Percentiles rank a stretch among this genome's conserved stretches.
Evolutionary conservation across 768 basidiomycete species (phyloP).

Genomic region (Tricholoma furcatifolium): DNA sequence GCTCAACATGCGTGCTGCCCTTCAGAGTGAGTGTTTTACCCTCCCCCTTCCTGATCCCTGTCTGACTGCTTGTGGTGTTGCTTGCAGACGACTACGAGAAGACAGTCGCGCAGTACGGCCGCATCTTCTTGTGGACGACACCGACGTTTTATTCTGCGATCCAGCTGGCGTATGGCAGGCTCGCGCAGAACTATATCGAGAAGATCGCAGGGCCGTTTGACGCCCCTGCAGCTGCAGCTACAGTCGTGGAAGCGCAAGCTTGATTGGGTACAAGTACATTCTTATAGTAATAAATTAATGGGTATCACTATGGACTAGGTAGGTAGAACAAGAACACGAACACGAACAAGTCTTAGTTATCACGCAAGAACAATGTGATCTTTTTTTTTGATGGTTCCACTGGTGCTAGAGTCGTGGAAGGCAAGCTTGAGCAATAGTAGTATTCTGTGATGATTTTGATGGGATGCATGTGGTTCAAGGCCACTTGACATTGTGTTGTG

Average conservation of each 20-base stretch:
- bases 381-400: too few relatives aligned
- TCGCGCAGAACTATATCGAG: constrained; percentile 39
- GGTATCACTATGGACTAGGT: too few relatives aligned
- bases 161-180: constrained; percentile 26
- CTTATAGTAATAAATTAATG: too few relatives aligned
- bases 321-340: too few relatives aligned
- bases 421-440: too few relatives aligned
- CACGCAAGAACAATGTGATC: too few relatives aligned
- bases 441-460: too few relatives aligned
- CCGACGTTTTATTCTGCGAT: constrained; percentile 57
- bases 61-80: constrained; percentile 7
- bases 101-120: constrained; percentile 57
- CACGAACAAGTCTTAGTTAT: too few relatives aligned
- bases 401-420: constrained; percentile 10
- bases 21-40: constrained; percentile 46
- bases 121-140: constrained; percentile 75
- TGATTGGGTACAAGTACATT: too few relatives aligned
- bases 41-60: neutral
- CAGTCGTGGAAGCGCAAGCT: constrained; percentile 5
- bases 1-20: constrained; percentile 58
- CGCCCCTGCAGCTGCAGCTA: constrained; percentile 7
- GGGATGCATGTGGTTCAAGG: constrained; percentile 16
- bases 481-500: constrained; percentile 23
- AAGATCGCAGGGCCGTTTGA: constrained; percentile 56
- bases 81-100: constrained; percentile 75